Base-by-base conservation (phyloP, 805 yeast species). In the Monosporozyma aquatica region DNA sequence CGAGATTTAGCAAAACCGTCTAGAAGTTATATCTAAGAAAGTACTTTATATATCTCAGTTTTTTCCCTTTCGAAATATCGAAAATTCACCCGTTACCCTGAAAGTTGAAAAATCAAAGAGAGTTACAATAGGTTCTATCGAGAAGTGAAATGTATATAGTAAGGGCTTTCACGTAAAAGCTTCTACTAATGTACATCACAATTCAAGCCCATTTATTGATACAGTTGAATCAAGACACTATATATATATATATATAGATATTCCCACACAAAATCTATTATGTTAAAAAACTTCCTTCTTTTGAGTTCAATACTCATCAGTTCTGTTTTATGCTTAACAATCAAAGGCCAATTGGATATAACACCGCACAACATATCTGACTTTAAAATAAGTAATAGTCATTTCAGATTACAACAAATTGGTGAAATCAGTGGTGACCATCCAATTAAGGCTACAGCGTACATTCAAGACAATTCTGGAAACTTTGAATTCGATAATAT, bases 341-440 rank as follows among this genome's bases (percentile, higher is more conserved):
- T 60, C 20, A 53, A 47, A 26, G 64, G 66, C 13, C 50, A 52
- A 38, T 46, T 62, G 13, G 58, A 59, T 32, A 29, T 55, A 6
- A 39, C 45, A n/a, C 41, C 50, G 3, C 39, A 41, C 7, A 51
- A 50, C 15, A 38, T 54, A 10, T 39, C 59, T 4, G 48, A 48
- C 20, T 46, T 48, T 40, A 50, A 49, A 15, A 38, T 46, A 18
- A 44, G 54, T 17, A 56, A 55, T 42, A 51, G 54, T 17, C 29
- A 47, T 27, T 60, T 62, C 30, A 51, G 40, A 38, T 25, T 62
- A 15, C 44, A 52, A 23, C 64, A 57, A 44, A 55, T 61, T 18
- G 58, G 56, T 24, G 48, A 54, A 34, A 45, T 41, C 24, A 44
- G 43, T 8, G 27, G 28, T 3, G 36, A 46, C 8, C 22, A 24